Percentiles rank a stretch among this genome's conserved stretches.
These are phyloP conservation scores for Aspergillus carbonarius DNA, from an alignment of 2,329 filamentous ascomycete species.

Conservation along the genomic window DNA sequence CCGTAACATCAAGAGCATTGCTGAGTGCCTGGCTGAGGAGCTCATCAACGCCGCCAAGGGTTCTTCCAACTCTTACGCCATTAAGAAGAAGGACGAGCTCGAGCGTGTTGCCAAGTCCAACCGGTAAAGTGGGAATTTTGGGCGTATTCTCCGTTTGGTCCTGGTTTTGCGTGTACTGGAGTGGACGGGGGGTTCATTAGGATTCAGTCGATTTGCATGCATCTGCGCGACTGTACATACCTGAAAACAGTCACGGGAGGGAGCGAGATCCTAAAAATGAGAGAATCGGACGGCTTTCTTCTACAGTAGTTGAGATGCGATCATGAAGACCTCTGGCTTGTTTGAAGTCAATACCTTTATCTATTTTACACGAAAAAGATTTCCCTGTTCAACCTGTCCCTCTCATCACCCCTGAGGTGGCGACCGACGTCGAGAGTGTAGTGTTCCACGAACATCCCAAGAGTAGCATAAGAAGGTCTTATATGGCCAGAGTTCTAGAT, in stretches of 20 bases:
- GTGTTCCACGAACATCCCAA: background rate
- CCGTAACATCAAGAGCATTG: slow-evolving; percentile 99
- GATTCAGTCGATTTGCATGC: slow-evolving; percentile 44
- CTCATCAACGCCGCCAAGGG: slow-evolving; percentile 99
- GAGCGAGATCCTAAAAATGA: slow-evolving; percentile 39
- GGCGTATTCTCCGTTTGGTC: slow-evolving; percentile 41
- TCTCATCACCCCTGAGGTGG: background rate
- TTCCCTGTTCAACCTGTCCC: slow-evolving; percentile 11
- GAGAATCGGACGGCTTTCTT: slow-evolving; percentile 41
- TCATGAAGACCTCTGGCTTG: slow-evolving; percentile 38
- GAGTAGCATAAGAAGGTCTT: background rate
- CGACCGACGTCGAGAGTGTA: background rate
- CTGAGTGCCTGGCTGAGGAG: slow-evolving; percentile 99
- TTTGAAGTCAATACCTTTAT: slow-evolving; percentile 24
- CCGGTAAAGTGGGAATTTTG: slow-evolving; percentile 71
- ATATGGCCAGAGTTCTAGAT: too few relatives aligned
- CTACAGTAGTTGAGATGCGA: slow-evolving; percentile 44
- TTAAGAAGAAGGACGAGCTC: slow-evolving; percentile 99
- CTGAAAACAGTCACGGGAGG: slow-evolving; percentile 37
- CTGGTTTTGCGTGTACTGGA: slow-evolving; percentile 42
- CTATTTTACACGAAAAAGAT: slow-evolving; percentile 24
- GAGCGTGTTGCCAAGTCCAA: slow-evolving; percentile 99
- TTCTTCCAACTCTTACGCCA: slow-evolving; percentile 99
- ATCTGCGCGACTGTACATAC: slow-evolving; percentile 44
- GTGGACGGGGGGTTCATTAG: slow-evolving; percentile 43